A percentile compares a stretch with the other conserved stretches of the same genome.
Conservation (phyloP, 2,329 filamentous ascomycete species). For the Pseudogymnoascus sp. region DNA sequence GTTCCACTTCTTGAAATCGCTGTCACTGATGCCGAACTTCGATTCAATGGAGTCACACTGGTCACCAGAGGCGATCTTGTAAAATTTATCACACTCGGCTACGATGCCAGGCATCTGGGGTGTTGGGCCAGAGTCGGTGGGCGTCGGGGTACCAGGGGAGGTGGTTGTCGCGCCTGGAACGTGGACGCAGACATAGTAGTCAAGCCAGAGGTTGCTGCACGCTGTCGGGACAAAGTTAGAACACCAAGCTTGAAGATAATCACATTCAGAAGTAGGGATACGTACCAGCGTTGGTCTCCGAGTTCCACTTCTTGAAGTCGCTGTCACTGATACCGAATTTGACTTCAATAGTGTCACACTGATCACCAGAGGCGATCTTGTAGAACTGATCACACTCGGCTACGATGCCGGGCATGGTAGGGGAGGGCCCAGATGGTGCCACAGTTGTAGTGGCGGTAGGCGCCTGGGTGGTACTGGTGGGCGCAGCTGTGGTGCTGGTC, state of each 20-base stretch:
- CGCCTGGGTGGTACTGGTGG: background rate
- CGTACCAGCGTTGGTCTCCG: background rate
- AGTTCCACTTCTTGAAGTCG: slow-evolving; percentile 2
- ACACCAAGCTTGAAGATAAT: too few relatives aligned
- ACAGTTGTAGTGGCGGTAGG: background rate
- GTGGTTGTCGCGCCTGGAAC: background rate
- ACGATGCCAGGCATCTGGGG: background rate
- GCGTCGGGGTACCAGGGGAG: too few relatives aligned
- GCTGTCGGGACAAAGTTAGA: background rate
- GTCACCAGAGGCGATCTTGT: background rate
- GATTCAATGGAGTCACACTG: background rate
- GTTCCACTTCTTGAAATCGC: slow-evolving; percentile 2
- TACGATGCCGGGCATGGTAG: background rate
- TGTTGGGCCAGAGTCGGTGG: too few relatives aligned
- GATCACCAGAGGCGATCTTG: background rate
- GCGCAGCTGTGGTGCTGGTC: background rate
- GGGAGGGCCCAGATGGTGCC: background rate
- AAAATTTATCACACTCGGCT: background rate
- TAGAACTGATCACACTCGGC: background rate
- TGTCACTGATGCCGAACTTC: background rate
- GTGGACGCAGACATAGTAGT: slow-evolving; percentile 23
- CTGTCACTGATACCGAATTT: background rate
- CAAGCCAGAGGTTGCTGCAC: slow-evolving; percentile 19
- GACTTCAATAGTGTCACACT: background rate
- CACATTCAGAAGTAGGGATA: background rate